Conservation (phyloP, 1,284 basidiomycete species). For the Sanghuangporus sanghuang region DNA sequence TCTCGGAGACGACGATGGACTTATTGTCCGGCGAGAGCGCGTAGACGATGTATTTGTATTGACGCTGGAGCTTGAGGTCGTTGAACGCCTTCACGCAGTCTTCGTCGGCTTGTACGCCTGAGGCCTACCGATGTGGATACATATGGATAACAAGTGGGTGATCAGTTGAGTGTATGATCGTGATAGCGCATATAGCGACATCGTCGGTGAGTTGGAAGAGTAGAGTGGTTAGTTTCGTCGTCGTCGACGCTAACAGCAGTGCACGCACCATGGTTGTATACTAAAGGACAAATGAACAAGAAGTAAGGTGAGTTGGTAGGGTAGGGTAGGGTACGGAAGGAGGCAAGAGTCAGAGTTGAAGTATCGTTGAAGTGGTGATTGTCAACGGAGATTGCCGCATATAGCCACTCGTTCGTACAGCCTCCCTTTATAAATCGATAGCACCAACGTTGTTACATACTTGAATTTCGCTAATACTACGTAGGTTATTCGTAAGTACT, state of each 20-base stretch:
- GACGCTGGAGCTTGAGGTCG: slow-evolving; percentile 81
- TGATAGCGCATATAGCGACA: slow-evolving; percentile 15
- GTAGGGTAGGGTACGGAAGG: neutral
- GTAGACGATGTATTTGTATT: slow-evolving; percentile 86
- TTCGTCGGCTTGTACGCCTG: slow-evolving; percentile 65
- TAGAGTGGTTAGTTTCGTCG: neutral
- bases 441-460: neutral
- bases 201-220: neutral
- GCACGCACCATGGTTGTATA: slow-evolving; percentile 3
- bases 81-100: slow-evolving; percentile 64
- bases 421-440: neutral
- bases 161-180: slow-evolving; percentile 7
- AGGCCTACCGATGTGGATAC: slow-evolving; percentile 45
- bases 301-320: neutral
- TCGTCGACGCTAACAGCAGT: neutral
- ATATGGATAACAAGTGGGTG: slow-evolving; percentile 23
- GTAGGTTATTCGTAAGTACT: neutral
- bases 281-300: neutral
- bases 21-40: slow-evolving; percentile 54
- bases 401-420: neutral
- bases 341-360: neutral
- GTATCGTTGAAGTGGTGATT: neutral
- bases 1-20: slow-evolving; percentile 74
- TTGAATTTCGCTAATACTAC: neutral
- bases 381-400: slow-evolving; percentile 8